Base-by-base conservation (phyloP, 805 yeast species). In the Ogataea neopini region DNA sequence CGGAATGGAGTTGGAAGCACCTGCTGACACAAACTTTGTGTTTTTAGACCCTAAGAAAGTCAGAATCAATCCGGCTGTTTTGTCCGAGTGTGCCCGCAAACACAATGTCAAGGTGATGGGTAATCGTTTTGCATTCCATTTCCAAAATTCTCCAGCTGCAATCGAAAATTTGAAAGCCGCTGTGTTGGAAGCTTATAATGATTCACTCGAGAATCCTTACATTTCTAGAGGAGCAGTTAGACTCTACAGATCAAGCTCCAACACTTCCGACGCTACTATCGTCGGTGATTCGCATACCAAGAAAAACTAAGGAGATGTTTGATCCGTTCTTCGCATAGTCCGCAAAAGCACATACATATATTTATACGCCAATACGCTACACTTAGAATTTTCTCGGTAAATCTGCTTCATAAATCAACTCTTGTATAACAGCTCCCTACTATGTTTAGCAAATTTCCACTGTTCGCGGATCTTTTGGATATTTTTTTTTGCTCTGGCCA, bases 11-110 rank as follows among this genome's bases (percentile, higher is more conserved):
- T 69, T 86, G 52, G 83, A 78, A 60, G 73, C 78, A 14, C 96
- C 96, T 2, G 86, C 81, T 3, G 83, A 90, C 54, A 84, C 96
- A 7, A 88, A 84, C 62, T 88, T 89, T 65, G 90, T 90, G 39
- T 87, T 86, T 59, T 61, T 86, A 49, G 91, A 88, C 63, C 66
- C 81, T 48, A 62, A 58, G 51, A 67, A 65, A 37, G 76, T 77
- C 52, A 72, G 70, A 44, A 78, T 88, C 69, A 78, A 83, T 61
- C 79, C 81, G 20, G 44, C 42, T 2, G 71, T 73, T 25, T 67
- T 88, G 48, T 73, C 73, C 20, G 74, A 74, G 52, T 68, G 75
- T 49, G 88, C 84, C 49, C 62, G 71, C 35, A 79, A 83, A 57
- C 72, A 81, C 60, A 77, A 78, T 43, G 75, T 89, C 51, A 82